Evolutionary conservation across 768 basidiomycete genomes (phyloP).

Genomic region (Naganishia vishniacii): DNA sequence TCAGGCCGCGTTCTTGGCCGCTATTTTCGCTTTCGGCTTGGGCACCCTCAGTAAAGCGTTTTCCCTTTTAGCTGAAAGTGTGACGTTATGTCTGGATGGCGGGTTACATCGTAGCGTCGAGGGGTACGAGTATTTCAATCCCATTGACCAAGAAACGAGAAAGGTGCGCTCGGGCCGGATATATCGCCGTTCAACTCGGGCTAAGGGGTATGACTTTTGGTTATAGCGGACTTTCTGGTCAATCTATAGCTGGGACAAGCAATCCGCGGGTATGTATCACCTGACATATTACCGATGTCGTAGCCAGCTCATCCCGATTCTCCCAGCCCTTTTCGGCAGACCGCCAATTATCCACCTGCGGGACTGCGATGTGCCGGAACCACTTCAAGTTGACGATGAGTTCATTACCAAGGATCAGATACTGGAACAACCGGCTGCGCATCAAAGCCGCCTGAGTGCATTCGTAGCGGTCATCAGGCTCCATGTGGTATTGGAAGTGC

Average conservation of each 20-base stretch:
- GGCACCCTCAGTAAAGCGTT: slow-evolving; percentile 84
- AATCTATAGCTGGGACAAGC: slow-evolving; percentile 90
- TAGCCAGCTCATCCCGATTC: too few species aligned
- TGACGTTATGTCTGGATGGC: slow-evolving; percentile 80
- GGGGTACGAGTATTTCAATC: slow-evolving; percentile 66
- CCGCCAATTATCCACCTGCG: slow-evolving; percentile 78
- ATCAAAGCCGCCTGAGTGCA: slow-evolving; percentile 70
- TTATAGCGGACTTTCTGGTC: slow-evolving; percentile 83
- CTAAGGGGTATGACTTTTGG: too few species aligned
- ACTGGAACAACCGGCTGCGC: slow-evolving; percentile 61
- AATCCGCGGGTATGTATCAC: slow-evolving; percentile 63
- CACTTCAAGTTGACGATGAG: slow-evolving; percentile 79
- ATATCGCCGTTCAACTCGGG: too few species aligned
- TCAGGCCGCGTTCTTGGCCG: slow-evolving; percentile 84
- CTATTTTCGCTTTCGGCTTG: slow-evolving; percentile 83
- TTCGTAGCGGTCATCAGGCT: slow-evolving; percentile 72
- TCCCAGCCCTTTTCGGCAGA: slow-evolving; percentile 60
- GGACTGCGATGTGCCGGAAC: slow-evolving; percentile 88
- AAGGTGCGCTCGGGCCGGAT: slow-evolving; percentile 55
- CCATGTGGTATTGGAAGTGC: slow-evolving; percentile 73
- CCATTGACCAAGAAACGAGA: slow-evolving; percentile 82
- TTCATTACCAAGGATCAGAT: slow-evolving; percentile 69
- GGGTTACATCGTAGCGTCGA: slow-evolving; percentile 83
- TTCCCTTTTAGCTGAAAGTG: slow-evolving; percentile 74
- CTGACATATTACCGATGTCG: too few species aligned